phyloP scores from a whole-genome alignment of 176 grass and related monocot genomes.

The Triticum aestivum region IWGSC_CS_RefSeq_v2.1 NC_057794.1:67687049-67687548 shows the following conservation, averaged over 20 bases:
- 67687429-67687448: constrained; percentile 34
- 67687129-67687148: too few species aligned
- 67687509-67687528: neutral
- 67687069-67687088: neutral
- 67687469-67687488: neutral
- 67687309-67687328: constrained; percentile 39
- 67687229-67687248: neutral
- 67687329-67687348: constrained; percentile 28
- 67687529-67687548: neutral
- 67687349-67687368: constrained; percentile 10
- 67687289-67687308: constrained; percentile 44
- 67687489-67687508: neutral
- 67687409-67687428: constrained; percentile 33
- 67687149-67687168: too few species aligned
- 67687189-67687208: neutral
- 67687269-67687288: neutral
- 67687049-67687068: neutral
- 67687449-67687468: neutral
- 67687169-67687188: too few species aligned
- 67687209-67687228: neutral
- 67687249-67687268: neutral
- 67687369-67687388: too few species aligned
- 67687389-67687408: neutral
- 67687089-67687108: neutral
- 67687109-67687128: too few species aligned